A percentile compares a stretch with the other conserved stretches of the same genome.
These are phyloP conservation scores for Stagonosporopsis rhizophila DNA, from an alignment of 2,329 filamentous ascomycete genomes.

Conservation along the genomic window DNA sequence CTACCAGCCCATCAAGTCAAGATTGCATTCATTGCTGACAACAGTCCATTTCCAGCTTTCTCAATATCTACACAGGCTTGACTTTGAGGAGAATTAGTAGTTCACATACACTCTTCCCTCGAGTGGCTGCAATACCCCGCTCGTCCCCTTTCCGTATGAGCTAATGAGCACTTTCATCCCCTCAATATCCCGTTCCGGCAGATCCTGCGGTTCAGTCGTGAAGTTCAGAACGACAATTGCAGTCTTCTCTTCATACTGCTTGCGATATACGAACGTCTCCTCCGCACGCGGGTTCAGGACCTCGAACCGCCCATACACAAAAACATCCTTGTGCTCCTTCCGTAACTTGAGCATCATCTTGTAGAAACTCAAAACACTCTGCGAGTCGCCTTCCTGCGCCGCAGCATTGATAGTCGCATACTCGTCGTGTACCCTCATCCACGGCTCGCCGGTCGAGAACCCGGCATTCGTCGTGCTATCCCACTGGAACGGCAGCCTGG, in stretches of 20 bases:
- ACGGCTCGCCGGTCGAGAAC: conserved; percentile 68
- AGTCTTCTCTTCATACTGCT: conserved; percentile 40
- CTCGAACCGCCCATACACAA: conserved; percentile 72
- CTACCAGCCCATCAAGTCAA: neutral
- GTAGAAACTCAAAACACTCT: conserved; percentile 69
- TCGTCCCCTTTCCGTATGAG: conserved; percentile 36
- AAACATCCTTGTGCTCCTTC: conserved; percentile 66
- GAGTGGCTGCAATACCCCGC: conserved; percentile 37
- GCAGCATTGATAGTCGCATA: conserved; percentile 67
- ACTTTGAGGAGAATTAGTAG: conserved; percentile 21
- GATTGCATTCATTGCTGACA: neutral
- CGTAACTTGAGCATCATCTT: conserved; percentile 64
- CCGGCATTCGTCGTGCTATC: conserved; percentile 65
- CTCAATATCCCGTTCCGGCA: conserved; percentile 6
- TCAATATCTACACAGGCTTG: too few species aligned
- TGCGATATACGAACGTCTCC: conserved; percentile 60
- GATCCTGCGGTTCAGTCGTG: conserved; percentile 31
- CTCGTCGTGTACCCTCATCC: conserved; percentile 74
- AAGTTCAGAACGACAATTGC: conserved; percentile 52
- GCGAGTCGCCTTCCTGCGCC: conserved; percentile 56
- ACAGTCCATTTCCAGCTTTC: too few species aligned
- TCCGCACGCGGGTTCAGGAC: conserved; percentile 60
- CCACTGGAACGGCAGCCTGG: conserved; percentile 77
- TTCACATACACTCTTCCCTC: conserved; percentile 50
- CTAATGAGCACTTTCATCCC: conserved; percentile 56